Evolutionary conservation across 2,329 filamentous ascomycete genomes (phyloP).

Genomic region (Daldinia sp.): DNA sequence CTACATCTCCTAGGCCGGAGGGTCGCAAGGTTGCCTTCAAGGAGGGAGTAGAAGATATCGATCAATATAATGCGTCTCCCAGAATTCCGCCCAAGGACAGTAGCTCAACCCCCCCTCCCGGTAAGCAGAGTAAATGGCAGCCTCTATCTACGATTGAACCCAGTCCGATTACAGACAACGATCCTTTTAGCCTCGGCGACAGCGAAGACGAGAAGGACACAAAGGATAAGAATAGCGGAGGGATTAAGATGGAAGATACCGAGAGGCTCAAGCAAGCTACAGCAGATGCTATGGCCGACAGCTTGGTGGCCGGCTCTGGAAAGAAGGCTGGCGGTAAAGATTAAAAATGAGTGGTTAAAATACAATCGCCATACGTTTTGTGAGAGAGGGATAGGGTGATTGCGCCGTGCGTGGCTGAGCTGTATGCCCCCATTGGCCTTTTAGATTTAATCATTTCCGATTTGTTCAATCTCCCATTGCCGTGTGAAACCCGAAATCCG

Average conservation of each 20-base stretch:
- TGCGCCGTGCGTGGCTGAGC: not conserved
- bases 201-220: slow-evolving; percentile 89
- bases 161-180: slow-evolving; percentile 85
- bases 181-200: slow-evolving; percentile 95
- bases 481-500: not conserved
- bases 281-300: slow-evolving; percentile 67
- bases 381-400: not conserved
- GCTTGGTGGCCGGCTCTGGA: slow-evolving; percentile 52
- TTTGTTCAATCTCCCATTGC: not conserved
- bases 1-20: slow-evolving; percentile 60
- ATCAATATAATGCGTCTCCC: slow-evolving; percentile 75
- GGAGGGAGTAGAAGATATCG: slow-evolving; percentile 78
- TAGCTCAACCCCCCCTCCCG: slow-evolving; percentile 51
- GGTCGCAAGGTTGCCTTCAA: slow-evolving; percentile 66
- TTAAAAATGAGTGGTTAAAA: slow-evolving; percentile 10
- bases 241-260: slow-evolving; percentile 61
- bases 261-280: slow-evolving; percentile 73
- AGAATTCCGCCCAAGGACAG: slow-evolving; percentile 62
- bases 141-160: slow-evolving; percentile 87
- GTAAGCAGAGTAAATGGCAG: slow-evolving; percentile 95
- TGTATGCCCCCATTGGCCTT: not conserved
- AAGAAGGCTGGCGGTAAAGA: slow-evolving; percentile 46
- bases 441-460: not conserved
- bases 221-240: slow-evolving; percentile 64
- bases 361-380: not conserved